Percentiles rank a stretch among this genome's conserved stretches.
phyloP scores from a whole-genome alignment of 139 green algal genomes.

The Volvox africanus region DNA sequence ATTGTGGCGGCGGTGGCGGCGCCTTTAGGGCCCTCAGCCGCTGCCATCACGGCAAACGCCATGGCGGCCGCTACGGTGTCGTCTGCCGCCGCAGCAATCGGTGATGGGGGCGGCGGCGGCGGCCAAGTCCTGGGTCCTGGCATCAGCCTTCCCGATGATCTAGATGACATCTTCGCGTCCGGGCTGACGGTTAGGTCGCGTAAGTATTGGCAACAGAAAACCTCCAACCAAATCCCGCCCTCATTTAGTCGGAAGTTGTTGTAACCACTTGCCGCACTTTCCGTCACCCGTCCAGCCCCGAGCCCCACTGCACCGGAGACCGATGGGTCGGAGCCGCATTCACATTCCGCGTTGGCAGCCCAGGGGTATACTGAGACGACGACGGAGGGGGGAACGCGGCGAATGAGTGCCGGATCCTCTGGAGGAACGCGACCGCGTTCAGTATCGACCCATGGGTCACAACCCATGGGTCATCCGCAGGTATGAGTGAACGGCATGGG shows the following conservation, averaged over 20 bases:
- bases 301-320: no score
- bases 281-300: no score
- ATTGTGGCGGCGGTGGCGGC: not conserved
- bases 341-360: no score
- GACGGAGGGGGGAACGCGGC: not conserved
- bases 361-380: no score
- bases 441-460: not conserved
- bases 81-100: not conserved
- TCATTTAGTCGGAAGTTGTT: no score
- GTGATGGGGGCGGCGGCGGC: not conserved
- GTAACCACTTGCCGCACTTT: no score
- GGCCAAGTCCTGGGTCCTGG: not conserved
- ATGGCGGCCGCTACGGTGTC: not conserved
- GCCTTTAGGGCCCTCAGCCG: not conserved
- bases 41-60: not conserved
- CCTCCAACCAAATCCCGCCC: no score
- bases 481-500: not conserved
- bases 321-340: no score
- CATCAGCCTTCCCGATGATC: slow-evolving; percentile 55
- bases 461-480: not conserved
- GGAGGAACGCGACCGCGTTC: not conserved
- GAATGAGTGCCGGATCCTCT: not conserved
- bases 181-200: not conserved
- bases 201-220: no score
- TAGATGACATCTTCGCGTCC: slow-evolving; percentile 62